A percentile compares a stretch with the other conserved stretches of the same genome.
These are phyloP conservation scores for Pichia sp. DNA, from an alignment of 1,139 yeast species.

Conservation along the genomic window DNA sequence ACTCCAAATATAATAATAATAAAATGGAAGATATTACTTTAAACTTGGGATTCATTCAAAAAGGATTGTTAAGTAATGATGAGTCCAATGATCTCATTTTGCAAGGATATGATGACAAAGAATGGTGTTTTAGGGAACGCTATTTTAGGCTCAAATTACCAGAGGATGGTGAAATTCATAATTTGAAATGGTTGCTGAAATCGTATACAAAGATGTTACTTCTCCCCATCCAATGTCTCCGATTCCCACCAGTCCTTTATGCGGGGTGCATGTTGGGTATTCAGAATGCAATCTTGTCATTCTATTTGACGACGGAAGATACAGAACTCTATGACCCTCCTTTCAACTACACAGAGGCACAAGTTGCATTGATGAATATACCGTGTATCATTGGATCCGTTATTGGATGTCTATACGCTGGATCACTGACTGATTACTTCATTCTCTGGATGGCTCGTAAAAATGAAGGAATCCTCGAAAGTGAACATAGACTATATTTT, in stretches of 20 bases:
- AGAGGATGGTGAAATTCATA: constrained; percentile 15
- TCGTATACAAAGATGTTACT: constrained; percentile 28
- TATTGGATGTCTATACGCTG: constrained; percentile 36
- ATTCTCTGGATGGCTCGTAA: constrained; percentile 35
- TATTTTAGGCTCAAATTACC: constrained; percentile 20
- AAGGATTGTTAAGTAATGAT: constrained; percentile 20
- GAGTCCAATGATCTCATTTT: constrained; percentile 13
- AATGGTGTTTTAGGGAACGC: constrained; percentile 24
- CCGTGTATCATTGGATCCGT: constrained; percentile 35
- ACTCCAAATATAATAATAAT: constrained; percentile 34
- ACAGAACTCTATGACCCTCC: constrained; percentile 31
- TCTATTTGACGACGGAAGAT: constrained; percentile 36
- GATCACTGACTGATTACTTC: constrained; percentile 33
- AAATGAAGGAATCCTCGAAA: constrained; percentile 33
- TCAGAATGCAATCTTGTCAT: constrained; percentile 34
- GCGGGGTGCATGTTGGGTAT: constrained; percentile 36
- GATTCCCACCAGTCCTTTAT: constrained; percentile 33
- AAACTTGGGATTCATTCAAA: constrained; percentile 17
- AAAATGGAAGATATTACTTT: constrained; percentile 31
- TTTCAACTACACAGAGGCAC: constrained; percentile 28
- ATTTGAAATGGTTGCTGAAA: constrained; percentile 24
- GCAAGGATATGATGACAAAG: constrained; percentile 27
- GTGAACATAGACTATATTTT: constrained; percentile 34
- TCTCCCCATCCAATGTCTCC: constrained; percentile 29
- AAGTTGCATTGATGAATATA: constrained; percentile 35